Evolutionary conservation across 2,329 filamentous ascomycete species (phyloP).

Genomic region (Lachnellula occidentalis): DNA sequence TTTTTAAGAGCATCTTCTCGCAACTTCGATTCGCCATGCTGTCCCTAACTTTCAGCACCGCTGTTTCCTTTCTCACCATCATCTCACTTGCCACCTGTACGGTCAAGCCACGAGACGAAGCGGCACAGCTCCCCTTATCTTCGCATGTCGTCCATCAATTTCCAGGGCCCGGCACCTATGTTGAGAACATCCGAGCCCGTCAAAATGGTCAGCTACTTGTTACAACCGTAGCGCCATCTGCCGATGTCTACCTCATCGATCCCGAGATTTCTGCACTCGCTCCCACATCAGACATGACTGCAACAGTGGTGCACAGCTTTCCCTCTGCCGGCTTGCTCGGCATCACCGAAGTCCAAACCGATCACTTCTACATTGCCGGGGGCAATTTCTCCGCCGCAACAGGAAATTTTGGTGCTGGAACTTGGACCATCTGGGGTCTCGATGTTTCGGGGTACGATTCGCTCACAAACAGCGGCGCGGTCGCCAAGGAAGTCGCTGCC

Average conservation of each 20-base stretch:
- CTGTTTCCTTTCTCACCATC: neutral
- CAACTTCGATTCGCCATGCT: no score
- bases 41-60: no score
- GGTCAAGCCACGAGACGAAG: neutral
- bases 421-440: conserved; percentile 19
- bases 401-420: neutral
- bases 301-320: conserved; percentile 14
- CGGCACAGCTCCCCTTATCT: neutral
- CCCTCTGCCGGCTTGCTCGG: conserved; percentile 27
- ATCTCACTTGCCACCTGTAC: neutral
- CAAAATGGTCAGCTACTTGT: conserved; percentile 13
- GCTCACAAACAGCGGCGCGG: neutral
- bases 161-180: conserved; percentile 15
- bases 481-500: conserved; percentile 10
- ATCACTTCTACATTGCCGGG: conserved; percentile 28
- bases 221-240: conserved; percentile 5
- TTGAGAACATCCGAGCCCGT: conserved; percentile 20
- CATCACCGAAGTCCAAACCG: conserved; percentile 32
- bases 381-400: conserved; percentile 13
- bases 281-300: neutral
- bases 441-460: conserved; percentile 6
- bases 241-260: conserved; percentile 12
- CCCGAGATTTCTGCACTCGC: neutral
- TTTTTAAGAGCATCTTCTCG: no score
- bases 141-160: conserved; percentile 11